Evolutionary conservation across 1,139 yeast genomes (phyloP).

Genomic region (Saccharomycopsis hybrid): DNA sequence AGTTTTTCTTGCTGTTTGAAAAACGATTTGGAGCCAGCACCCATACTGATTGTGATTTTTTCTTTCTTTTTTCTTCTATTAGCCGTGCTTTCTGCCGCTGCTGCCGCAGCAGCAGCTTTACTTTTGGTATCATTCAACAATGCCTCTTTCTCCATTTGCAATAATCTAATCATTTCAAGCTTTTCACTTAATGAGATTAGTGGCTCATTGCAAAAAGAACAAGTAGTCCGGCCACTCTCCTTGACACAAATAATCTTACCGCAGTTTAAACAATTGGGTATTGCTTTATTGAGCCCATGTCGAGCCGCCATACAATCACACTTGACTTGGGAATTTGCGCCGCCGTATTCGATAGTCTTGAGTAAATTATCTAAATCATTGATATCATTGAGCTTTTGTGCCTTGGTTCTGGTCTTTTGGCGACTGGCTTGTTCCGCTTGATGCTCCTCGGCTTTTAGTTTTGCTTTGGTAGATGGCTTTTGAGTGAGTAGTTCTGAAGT

Average conservation of each 20-base stretch:
- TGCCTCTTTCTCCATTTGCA: conserved; percentile 44
- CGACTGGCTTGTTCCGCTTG: neutral
- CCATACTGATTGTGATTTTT: conserved; percentile 46
- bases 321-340: neutral
- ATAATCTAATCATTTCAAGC: conserved; percentile 46
- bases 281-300: conserved; percentile 82
- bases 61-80: conserved; percentile 28
- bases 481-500: conserved; percentile 34
- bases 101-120: conserved; percentile 1
- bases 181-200: conserved; percentile 57
- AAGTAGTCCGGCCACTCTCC: conserved; percentile 83
- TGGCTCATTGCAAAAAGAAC: conserved; percentile 73
- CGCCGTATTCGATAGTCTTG: conserved; percentile 13
- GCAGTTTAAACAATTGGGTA: conserved; percentile 91
- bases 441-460: neutral
- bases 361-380: conserved; percentile 13
- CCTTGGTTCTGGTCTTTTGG: conserved; percentile 20
- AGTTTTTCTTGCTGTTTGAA: conserved; percentile 65
- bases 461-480: neutral
- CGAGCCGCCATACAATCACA: conserved; percentile 83
- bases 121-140: conserved; percentile 29
- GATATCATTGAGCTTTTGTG: conserved; percentile 18
- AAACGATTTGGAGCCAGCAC: conserved; percentile 50
- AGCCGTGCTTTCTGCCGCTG: conserved; percentile 17
- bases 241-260: conserved; percentile 88